These are phyloP conservation scores for Vaccinium corymbosum DNA, from an alignment of 148 eudicot genomes.

Conservation along the genomic window DNA sequence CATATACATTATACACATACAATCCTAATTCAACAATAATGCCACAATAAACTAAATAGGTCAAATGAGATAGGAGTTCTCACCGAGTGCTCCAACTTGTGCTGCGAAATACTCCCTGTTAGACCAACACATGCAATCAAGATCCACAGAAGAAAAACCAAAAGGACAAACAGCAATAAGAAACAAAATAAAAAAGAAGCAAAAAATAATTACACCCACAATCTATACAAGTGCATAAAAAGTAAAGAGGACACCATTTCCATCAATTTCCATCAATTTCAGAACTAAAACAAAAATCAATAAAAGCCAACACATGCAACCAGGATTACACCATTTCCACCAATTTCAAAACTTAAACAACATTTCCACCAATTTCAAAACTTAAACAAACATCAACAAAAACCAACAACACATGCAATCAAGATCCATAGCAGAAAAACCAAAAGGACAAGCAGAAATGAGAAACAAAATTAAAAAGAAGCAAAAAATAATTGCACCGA, in stretches of 20 bases:
- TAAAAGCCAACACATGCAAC: neutral
- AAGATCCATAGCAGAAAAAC: too few species aligned
- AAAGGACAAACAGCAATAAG: neutral
- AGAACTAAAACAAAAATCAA: neutral
- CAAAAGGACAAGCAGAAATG: too few species aligned
- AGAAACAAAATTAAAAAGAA: too few species aligned
- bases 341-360: neutral
- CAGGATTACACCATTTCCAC: neutral
- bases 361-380: neutral
- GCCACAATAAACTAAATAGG: neutral
- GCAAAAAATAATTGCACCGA: too few species aligned
- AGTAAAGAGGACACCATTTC: neutral
- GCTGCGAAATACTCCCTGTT: constrained; percentile 43
- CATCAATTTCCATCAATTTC: neutral
- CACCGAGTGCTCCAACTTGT: constrained; percentile 49
- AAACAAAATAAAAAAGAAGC: neutral
- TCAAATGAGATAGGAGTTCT: constrained; percentile 18
- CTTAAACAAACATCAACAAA: neutral
- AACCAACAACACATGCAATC: neutral
- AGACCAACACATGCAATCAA: neutral
- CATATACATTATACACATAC: neutral
- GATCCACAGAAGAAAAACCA: neutral
- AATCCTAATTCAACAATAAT: neutral
- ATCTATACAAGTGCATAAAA: neutral
- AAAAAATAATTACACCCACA: neutral